Evolutionary conservation across 2,329 filamentous ascomycete genomes (phyloP), one percentile per base, ranked within the genome.

Genomic region (Penicillium psychrosexuale): DNA sequence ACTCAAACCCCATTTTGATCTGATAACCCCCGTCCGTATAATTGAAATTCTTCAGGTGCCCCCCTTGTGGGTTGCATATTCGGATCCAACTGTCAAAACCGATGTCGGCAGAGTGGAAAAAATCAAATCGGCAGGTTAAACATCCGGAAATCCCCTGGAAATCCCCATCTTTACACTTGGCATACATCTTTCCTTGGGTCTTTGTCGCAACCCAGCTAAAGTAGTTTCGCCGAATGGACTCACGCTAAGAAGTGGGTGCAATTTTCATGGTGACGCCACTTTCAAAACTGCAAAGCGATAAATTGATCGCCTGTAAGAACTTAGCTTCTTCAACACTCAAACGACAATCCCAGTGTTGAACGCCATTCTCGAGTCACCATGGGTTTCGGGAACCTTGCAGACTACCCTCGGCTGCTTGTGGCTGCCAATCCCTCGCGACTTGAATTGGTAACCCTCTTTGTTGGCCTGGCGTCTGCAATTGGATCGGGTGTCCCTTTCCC

Each of bases 401-500:
- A 64, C 48, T 75, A 70, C 46, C 70, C 69, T 53, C 62, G 65
- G 49, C 64, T 76, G 27, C 64, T 76, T 40, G 51, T 76, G 55
- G 71, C 72, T 34, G 71, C 64, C n/a, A 69, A 66, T 28, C 73
- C 73, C 24, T 70, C 73, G 13, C 66, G 61, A 45, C 38, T 60
- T 37, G 70, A 73, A 28, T 33, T 69, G 12, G 60, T 55, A 44
- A 67, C 60, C 38, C 61, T 73, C 9, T 34, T 67, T n/a, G 40
- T 63, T 15, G 69, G 65, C 8, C 62, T 70, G 22, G 40, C 62
- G 9, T 62, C 54, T 34, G 68, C 72, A 34, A 70, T 72, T 28
- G 73, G 66, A 33, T 68, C 73, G 8, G 74, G 74, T 37, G 70
- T 76, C 1, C 73, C 74, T 5, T 75, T 75, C 36, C 73, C 74